Percentiles rank a stretch among this genome's conserved stretches.
Evolutionary conservation across 495 filamentous ascomycete species (phyloP).

Genomic region (Daldinia decipiens): DNA sequence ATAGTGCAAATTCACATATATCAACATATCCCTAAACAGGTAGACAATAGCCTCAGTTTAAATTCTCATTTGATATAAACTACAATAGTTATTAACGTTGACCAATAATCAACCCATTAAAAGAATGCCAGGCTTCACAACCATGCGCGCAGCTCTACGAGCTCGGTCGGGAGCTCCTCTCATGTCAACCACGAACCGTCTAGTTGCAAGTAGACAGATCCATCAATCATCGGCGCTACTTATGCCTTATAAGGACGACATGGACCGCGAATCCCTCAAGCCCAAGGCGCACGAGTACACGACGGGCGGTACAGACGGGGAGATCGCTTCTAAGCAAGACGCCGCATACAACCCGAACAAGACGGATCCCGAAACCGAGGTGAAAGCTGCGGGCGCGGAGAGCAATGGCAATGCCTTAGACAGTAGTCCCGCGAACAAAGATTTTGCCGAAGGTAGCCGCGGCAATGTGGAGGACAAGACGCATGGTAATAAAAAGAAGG

Average conservation of each 20-base stretch:
- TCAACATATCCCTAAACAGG: background rate
- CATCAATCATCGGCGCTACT: constrained; percentile 39
- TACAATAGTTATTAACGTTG: background rate
- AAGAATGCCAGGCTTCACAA: constrained; percentile 34
- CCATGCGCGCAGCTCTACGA: constrained; percentile 39
- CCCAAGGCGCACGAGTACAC: constrained; percentile 53
- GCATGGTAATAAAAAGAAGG: constrained; percentile 41
- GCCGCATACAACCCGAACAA: constrained; percentile 54
- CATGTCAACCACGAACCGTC: constrained; percentile 14
- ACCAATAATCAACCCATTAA: background rate
- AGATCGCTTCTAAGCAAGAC: constrained; percentile 50
- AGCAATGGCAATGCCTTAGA: constrained; percentile 53
- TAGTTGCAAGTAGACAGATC: constrained; percentile 26
- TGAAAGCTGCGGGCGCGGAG: constrained; percentile 35
- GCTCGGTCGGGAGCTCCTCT: constrained; percentile 24
- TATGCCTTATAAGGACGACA: constrained; percentile 51
- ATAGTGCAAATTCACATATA: background rate
- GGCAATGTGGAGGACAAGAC: constrained; percentile 14
- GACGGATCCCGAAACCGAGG: constrained; percentile 54
- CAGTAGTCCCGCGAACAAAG: constrained; percentile 52
- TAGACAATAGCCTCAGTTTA: background rate
- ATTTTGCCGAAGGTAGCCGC: constrained; percentile 39
- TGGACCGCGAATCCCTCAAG: constrained; percentile 56
- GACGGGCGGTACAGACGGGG: constrained; percentile 51
- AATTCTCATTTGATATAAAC: background rate